Percentiles rank a stretch among this genome's conserved stretches.
These are phyloP conservation scores for Castanea mollissima DNA, from an alignment of 306 rosid genomes.

Conservation along the genomic window DNA sequence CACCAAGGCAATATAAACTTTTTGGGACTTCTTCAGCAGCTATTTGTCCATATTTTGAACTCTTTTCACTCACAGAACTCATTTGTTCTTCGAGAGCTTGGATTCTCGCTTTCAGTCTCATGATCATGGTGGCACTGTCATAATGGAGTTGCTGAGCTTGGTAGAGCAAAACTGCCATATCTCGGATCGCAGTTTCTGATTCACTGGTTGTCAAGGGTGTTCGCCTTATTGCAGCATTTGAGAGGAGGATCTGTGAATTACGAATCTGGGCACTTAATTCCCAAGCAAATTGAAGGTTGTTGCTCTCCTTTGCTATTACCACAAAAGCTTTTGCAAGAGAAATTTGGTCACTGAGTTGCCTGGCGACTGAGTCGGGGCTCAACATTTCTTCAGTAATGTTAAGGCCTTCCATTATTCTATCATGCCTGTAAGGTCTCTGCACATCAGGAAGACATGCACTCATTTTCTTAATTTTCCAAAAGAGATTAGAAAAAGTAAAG, in stretches of 20 bases:
- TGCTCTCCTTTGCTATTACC: constrained; percentile 84
- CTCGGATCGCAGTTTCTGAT: constrained; percentile 63
- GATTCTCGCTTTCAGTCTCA: constrained; percentile 82
- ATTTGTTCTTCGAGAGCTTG: constrained; percentile 81
- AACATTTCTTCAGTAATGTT: constrained; percentile 83
- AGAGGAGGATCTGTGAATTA: constrained; percentile 74
- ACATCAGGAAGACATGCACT: constrained; percentile 20
- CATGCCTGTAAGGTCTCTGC: constrained; percentile 67
- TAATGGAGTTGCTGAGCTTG: constrained; percentile 92
- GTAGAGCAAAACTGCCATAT: constrained; percentile 72
- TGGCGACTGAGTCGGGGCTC: constrained; percentile 61
- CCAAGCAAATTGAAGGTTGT: constrained; percentile 93
- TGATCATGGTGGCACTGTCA: constrained; percentile 87
- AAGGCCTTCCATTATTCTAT: constrained; percentile 72
- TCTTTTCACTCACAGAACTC: constrained; percentile 73
- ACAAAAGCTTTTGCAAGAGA: constrained; percentile 85
- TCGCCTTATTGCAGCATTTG: constrained; percentile 79
- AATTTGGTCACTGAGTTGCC: constrained; percentile 84
- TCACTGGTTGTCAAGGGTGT: constrained; percentile 59
- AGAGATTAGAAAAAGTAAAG: not conserved
- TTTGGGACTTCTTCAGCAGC: constrained; percentile 95
- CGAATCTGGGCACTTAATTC: constrained; percentile 91
- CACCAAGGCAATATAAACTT: constrained; percentile 83
- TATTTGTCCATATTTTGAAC: constrained; percentile 85
- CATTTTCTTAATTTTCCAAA: not conserved